Percentiles rank a stretch among this genome's conserved stretches.
Conservation (phyloP, 352 stramenopile genomes). For the Globisporangium carolinianum region DNA sequence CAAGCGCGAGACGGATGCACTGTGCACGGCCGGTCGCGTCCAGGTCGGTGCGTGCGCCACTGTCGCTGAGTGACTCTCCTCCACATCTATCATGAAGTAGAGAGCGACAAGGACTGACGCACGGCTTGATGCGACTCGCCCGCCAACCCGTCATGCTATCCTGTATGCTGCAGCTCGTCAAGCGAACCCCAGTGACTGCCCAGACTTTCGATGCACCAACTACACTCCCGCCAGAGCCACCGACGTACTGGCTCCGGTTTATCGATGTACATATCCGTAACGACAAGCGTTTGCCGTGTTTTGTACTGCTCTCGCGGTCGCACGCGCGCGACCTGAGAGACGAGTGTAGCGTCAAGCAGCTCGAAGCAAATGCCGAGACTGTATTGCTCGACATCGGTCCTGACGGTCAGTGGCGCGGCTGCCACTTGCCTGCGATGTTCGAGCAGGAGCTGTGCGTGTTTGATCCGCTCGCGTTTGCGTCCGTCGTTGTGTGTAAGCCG, state of each 20-base stretch:
- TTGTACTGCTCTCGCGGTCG: constrained; percentile 42
- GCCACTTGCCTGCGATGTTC: constrained; percentile 34
- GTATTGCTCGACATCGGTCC: constrained; percentile 52
- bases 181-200: neutral
- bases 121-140: neutral
- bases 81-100: no score
- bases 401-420: constrained; percentile 54
- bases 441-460: constrained; percentile 55
- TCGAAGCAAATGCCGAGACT: constrained; percentile 37
- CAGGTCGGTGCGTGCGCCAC: neutral
- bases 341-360: constrained; percentile 19
- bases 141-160: neutral
- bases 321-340: constrained; percentile 17
- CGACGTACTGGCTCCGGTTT: constrained; percentile 49
- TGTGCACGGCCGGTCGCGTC: neutral
- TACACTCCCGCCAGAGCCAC: no score
- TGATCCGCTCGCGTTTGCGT: constrained; percentile 41
- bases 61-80: no score
- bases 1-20: neutral
- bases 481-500: constrained; percentile 54
- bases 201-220: neutral
- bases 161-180: neutral
- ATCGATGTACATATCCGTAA: constrained; percentile 46
- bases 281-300: constrained; percentile 46
- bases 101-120: no score